phyloP scores from a whole-genome alignment of 805 yeast genomes.

The Candida dajiaensis region DNA sequence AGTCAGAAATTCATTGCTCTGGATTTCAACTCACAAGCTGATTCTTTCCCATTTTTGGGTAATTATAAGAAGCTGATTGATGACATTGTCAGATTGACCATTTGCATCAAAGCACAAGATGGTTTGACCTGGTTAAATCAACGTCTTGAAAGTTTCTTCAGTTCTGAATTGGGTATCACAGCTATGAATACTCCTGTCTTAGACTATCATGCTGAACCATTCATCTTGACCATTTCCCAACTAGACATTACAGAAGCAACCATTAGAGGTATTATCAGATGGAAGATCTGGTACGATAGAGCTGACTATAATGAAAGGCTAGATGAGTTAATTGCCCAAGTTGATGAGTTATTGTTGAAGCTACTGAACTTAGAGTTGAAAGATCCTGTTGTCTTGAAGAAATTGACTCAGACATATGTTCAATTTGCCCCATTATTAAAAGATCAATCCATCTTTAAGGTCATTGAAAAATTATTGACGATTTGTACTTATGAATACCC shows the following conservation, averaged over 20 bases:
- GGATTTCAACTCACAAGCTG: conserved; percentile 87
- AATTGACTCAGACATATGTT: conserved; percentile 86
- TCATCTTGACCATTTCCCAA: conserved; percentile 72
- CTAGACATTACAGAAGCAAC: conserved; percentile 84
- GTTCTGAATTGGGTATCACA: conserved; percentile 59
- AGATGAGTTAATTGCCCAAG: conserved; percentile 45
- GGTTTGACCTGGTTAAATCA: conserved; percentile 78
- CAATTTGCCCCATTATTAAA: conserved; percentile 89
- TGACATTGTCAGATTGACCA: conserved; percentile 82
- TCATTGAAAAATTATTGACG: conserved; percentile 77
- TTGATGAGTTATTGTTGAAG: conserved; percentile 68
- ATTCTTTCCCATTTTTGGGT: conserved; percentile 65
- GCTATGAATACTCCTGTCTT: conserved; percentile 52
- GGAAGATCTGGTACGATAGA: conserved; percentile 87
- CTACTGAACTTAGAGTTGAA: conserved; percentile 68
- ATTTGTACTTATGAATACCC: conserved; percentile 84
- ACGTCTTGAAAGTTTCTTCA: conserved; percentile 66
- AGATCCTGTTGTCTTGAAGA: conserved; percentile 77
- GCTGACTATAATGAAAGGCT: conserved; percentile 44
- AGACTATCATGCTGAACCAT: conserved; percentile 59
- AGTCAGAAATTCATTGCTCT: conserved; percentile 66
- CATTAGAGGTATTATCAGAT: conserved; percentile 86
- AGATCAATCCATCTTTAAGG: conserved; percentile 75
- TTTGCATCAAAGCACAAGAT: conserved; percentile 79
- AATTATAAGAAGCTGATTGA: conserved; percentile 82